Conservation (phyloP, 148 eudicot species). For the Nepenthes mirabilis region DNA sequence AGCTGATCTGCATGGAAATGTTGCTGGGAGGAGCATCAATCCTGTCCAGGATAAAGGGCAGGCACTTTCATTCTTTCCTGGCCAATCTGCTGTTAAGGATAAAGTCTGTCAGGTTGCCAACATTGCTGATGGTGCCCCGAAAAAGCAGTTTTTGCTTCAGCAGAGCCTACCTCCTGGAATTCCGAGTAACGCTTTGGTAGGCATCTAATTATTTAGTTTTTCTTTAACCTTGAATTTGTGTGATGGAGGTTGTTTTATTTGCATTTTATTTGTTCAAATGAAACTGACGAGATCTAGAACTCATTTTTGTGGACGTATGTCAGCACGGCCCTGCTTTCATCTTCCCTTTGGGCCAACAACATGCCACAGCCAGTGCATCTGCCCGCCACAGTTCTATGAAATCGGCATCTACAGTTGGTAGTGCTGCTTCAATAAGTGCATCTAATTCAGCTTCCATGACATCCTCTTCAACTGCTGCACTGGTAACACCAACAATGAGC, state of each 20-base stretch:
- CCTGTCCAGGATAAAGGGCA: constrained; percentile 56
- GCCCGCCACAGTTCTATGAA: constrained; percentile 39
- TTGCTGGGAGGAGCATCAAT: constrained; percentile 26
- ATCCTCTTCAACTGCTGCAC: constrained; percentile 24
- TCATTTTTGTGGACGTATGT: not conserved
- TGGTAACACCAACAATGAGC: constrained; percentile 49
- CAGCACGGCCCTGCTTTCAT: constrained; percentile 80
- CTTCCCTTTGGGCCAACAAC: constrained; percentile 88
- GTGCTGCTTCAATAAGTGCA: constrained; percentile 20
- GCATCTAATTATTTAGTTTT: constrained; percentile 2
- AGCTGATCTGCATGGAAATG: constrained; percentile 40
- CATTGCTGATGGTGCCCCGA: constrained; percentile 46
- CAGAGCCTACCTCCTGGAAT: constrained; percentile 68
- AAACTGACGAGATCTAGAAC: not conserved
- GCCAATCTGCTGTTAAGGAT: constrained; percentile 46
- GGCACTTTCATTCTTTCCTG: constrained; percentile 39
- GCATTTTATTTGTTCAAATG: not conserved
- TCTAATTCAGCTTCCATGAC: constrained; percentile 28
- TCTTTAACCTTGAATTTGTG: not conserved
- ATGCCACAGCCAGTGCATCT: constrained; percentile 33
- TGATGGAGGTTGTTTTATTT: not conserved
- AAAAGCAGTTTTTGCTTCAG: constrained; percentile 67
- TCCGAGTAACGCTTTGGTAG: constrained; percentile 59
- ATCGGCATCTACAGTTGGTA: constrained; percentile 22
- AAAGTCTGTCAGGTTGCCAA: constrained; percentile 33